Evolutionary conservation across 371 early-diverging fungal genomes (phyloP).

Genomic region (Mucor racemosus): DNA sequence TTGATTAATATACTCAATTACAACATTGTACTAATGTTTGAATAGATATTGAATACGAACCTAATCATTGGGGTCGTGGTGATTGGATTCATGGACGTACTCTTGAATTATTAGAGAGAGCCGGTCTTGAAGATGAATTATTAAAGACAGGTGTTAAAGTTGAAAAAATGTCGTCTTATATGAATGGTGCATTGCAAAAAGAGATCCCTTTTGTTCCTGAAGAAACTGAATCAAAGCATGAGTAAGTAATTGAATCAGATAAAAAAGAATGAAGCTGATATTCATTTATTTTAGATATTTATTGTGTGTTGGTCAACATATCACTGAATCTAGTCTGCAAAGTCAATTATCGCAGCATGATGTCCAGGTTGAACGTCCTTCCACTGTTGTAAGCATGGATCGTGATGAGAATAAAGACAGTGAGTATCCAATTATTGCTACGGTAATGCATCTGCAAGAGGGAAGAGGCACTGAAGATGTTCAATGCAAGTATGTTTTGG

Average conservation of each 20-base stretch:
- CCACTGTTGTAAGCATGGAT: conserved; percentile 37
- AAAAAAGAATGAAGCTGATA: neutral
- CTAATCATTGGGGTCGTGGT: conserved; percentile 57
- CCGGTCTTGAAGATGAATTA: conserved; percentile 36
- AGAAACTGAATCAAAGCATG: conserved; percentile 47
- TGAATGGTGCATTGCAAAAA: conserved; percentile 37
- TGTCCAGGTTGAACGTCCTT: conserved; percentile 50
- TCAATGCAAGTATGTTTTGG: conserved; percentile 48
- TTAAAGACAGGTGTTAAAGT: conserved; percentile 51
- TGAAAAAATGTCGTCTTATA: conserved; percentile 42
- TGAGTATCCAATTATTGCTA: conserved; percentile 38
- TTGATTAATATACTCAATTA: neutral
- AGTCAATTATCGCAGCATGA: conserved; percentile 33
- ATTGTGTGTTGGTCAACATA: conserved; percentile 53
- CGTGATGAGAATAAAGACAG: conserved; percentile 10
- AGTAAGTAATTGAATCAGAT: conserved; percentile 28
- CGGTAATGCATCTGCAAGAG: conserved; percentile 44
- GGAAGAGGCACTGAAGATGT: conserved; percentile 37
- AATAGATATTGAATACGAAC: conserved; percentile 47
- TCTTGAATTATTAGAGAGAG: conserved; percentile 43
- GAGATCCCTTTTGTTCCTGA: conserved; percentile 52
- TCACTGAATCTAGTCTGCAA: conserved; percentile 48
- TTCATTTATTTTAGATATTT: conserved; percentile 31
- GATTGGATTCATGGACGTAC: conserved; percentile 57
- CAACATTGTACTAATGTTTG: neutral